These are phyloP conservation scores for Iris macrosiphon DNA, from an alignment of 106 monocot species.

Conservation along the genomic window DNA sequence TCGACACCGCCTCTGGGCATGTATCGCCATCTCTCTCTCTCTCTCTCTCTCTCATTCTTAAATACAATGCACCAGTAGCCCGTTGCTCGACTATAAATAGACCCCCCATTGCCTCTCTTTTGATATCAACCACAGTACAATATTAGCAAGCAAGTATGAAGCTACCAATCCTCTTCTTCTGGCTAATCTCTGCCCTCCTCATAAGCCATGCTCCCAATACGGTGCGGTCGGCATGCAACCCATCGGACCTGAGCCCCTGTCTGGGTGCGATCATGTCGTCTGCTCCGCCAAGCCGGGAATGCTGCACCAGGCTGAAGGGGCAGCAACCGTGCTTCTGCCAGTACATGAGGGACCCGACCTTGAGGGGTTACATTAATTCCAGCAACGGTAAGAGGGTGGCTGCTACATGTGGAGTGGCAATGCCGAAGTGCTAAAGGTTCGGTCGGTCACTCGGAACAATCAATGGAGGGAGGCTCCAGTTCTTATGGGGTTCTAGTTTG, in stretches of 20 bases:
- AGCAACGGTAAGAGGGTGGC: slow-evolving; percentile 5
- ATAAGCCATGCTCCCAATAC: neutral
- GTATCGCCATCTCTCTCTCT: too few relatives aligned
- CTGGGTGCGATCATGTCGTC: neutral
- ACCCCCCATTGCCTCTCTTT: too few relatives aligned
- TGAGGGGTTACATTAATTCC: slow-evolving; percentile 10
- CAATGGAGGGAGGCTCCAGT: too few relatives aligned
- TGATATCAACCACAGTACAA: neutral
- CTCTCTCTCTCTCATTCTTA: too few relatives aligned
- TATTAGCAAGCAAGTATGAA: too few relatives aligned
- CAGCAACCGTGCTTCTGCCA: slow-evolving; percentile 15
- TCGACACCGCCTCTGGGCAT: too few relatives aligned
- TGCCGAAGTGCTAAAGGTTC: slow-evolving; percentile 5
- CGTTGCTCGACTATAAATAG: too few relatives aligned
- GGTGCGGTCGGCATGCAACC: neutral
- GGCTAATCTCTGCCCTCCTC: neutral
- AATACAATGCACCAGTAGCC: too few relatives aligned
- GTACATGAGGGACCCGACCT: neutral
- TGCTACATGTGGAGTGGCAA: neutral
- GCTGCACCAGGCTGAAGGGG: slow-evolving; percentile 1
- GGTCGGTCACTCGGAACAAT: too few relatives aligned
- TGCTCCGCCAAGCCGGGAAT: neutral
- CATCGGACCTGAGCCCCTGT: neutral
- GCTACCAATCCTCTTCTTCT: neutral
- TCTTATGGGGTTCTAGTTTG: too few relatives aligned